A percentile compares a stretch with the other conserved stretches of the same genome.
These are phyloP conservation scores for Cornus controversa DNA, from an alignment of 148 eudicot genomes.

Conservation along the genomic window DNA sequence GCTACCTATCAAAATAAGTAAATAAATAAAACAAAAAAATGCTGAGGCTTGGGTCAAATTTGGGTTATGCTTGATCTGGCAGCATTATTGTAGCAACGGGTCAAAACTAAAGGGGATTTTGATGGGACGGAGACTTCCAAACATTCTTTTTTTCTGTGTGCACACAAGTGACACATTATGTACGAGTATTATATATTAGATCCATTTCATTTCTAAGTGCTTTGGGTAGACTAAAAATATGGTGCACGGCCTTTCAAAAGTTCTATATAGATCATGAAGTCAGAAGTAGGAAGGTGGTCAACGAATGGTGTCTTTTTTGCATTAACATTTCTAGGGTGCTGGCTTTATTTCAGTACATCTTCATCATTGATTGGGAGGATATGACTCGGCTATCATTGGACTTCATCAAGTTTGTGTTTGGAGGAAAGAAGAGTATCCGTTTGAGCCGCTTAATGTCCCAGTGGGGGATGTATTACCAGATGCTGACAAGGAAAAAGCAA, in stretches of 20 bases:
- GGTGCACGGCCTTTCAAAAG: background rate
- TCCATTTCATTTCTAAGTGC: background rate
- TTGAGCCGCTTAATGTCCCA: slow-evolving; percentile 33
- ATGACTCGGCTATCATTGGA: slow-evolving; percentile 47
- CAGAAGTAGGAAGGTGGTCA: background rate
- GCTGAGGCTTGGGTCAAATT: background rate
- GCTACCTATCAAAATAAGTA: too few species aligned
- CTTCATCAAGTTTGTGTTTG: slow-evolving; percentile 36
- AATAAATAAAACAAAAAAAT: too few species aligned
- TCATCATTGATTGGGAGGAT: slow-evolving; percentile 66
- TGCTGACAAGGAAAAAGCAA: slow-evolving; percentile 23
- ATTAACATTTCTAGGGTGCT: background rate
- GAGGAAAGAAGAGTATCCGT: slow-evolving; percentile 54
- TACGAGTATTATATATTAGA: background rate
- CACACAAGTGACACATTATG: too few species aligned
- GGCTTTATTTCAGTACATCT: slow-evolving; percentile 56
- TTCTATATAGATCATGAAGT: too few species aligned
- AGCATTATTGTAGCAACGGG: background rate
- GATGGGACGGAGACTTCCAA: background rate
- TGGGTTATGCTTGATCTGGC: background rate
- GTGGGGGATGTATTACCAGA: slow-evolving; percentile 35
- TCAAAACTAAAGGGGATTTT: background rate
- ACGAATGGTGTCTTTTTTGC: background rate
- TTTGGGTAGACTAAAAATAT: background rate
- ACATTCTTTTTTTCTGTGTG: background rate